Percentiles rank a stretch among this genome's conserved stretches.
phyloP scores from a whole-genome alignment of 192 early-diverging fungal genomes.

The Coemansia javaensis region DNA sequence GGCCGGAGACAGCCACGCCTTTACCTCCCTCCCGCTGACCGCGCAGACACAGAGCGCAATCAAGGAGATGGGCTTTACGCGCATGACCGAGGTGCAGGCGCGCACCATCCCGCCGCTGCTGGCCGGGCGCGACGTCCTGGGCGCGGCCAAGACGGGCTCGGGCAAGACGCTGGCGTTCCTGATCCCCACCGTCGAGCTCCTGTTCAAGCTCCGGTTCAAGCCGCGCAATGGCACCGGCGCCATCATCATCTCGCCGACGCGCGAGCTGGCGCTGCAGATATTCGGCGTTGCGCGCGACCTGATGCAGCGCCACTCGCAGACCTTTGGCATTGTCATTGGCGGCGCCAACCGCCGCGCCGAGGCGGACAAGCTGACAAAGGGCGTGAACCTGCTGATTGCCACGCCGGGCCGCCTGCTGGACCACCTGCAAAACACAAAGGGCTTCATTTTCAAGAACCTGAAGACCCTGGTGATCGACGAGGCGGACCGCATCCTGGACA shows the following conservation, averaged over 20 bases:
- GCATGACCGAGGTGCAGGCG: slow-evolving; percentile 98
- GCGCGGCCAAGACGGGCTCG: slow-evolving; percentile 96
- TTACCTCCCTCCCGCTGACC: slow-evolving; percentile 71
- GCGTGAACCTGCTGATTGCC: slow-evolving; percentile 93
- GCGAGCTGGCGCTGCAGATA: slow-evolving; percentile 98
- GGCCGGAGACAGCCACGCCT: slow-evolving; percentile 53
- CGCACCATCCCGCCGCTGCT: slow-evolving; percentile 90
- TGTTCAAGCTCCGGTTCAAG: slow-evolving; percentile 91
- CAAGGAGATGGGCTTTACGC: slow-evolving; percentile 84
- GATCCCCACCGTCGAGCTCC: slow-evolving; percentile 88
- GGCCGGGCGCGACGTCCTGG: slow-evolving; percentile 95
- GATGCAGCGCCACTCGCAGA: slow-evolving; percentile 90
- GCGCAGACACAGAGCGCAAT: slow-evolving; percentile 80
- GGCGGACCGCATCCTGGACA: slow-evolving; percentile 96
- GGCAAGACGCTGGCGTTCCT: slow-evolving; percentile 97
- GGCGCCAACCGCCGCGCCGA: slow-evolving; percentile 96
- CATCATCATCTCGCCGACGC: slow-evolving; percentile 94
- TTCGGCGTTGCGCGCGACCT: slow-evolving; percentile 97
- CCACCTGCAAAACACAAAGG: slow-evolving; percentile 97
- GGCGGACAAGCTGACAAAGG: slow-evolving; percentile 91
- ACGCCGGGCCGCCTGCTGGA: slow-evolving; percentile 96
- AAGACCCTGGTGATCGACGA: slow-evolving; percentile 94
- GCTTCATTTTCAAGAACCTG: slow-evolving; percentile 91
- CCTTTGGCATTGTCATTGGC: slow-evolving; percentile 98
- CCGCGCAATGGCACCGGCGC: slow-evolving; percentile 95